A percentile compares a stretch with the other conserved stretches of the same genome.
Conservation (phyloP, 139 green algal genomes). For the Edaphochlamys debaryana region DNA sequence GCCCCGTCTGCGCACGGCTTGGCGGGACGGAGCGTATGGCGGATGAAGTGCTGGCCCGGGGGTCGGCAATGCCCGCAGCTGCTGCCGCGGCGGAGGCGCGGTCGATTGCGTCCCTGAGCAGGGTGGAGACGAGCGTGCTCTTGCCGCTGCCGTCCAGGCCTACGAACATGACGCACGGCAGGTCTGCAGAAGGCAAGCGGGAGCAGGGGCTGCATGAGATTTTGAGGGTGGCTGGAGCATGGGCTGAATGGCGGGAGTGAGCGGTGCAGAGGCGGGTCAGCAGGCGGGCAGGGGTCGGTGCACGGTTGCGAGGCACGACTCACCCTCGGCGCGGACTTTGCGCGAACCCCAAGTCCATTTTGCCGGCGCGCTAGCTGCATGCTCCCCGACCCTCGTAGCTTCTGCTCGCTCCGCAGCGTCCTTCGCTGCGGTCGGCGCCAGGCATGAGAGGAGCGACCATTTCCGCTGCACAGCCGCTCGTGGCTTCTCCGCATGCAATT, state of each 20-base stretch:
- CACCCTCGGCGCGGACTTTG: neutral
- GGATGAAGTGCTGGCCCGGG: too few relatives aligned
- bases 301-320: neutral
- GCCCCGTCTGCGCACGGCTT: too few relatives aligned
- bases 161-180: neutral
- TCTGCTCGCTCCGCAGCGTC: neutral
- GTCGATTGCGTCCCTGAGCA: neutral
- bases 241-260: too few relatives aligned
- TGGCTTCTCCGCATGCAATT: too few relatives aligned
- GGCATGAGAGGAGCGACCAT: neutral
- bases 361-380: neutral
- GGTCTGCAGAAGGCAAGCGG: neutral
- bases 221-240: too few relatives aligned
- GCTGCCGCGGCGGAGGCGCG: too few relatives aligned
- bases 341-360: neutral
- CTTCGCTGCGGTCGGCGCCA: neutral
- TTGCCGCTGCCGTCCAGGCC: neutral
- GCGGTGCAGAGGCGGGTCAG: too few relatives aligned
- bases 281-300: too few relatives aligned
- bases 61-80: too few relatives aligned
- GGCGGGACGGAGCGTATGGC: too few relatives aligned
- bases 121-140: neutral
- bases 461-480: too few relatives aligned
- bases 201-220: too few relatives aligned
- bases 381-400: neutral